Evolutionary conservation across 495 filamentous ascomycete genomes (phyloP), one percentile per base, ranked within the genome.

Genomic region (Penicillium soppii): DNA sequence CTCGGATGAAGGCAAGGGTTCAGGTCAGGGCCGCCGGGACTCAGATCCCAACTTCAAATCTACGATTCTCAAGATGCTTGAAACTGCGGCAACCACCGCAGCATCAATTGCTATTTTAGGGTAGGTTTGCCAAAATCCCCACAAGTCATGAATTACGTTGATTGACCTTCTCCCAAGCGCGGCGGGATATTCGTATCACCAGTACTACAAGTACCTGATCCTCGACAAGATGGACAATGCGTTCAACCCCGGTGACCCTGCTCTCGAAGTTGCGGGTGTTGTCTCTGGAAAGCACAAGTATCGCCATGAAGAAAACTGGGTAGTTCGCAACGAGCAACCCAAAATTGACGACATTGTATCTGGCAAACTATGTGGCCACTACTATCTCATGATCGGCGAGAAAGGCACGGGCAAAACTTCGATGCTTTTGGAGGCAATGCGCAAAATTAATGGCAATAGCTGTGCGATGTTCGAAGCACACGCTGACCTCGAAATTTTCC

Each of bases 351-450:
- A 60, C 3, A 95, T 98, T 53, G 79, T 98, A 16, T 64, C 78
- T 37, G 94, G 92, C 2, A 55, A 71, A 1, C 71, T 77, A 7
- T 66, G 67, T 1, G 94, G 94, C 8, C 90, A 92, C 59, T 98
- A 98, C 62, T 89, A 91, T 71, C 72, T 98, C 0, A 75, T 98
- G n/a, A 84, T 97, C 42, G 94, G 94, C 16, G 94, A 98, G 61
- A 96, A 97, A 70, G 94, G 94, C 13, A 95, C 90, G 1, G 94
- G 94, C 2, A 98, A 98, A 71, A 91, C 88, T 13, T 91, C 88
- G 35, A 97, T 98, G 94, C 71, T 98, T 7, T 77, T 98, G 30
- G 87, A 95, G 58, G 90, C 90, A 10, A 98, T 98, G 90, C 82
- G 84, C 32, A 91, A 92, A 67, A 83, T 92, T 35, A 80, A 91